These are phyloP conservation scores for Exophiala oligosperma DNA, from an alignment of 2,329 filamentous ascomycete species.

Conservation along the genomic window DNA sequence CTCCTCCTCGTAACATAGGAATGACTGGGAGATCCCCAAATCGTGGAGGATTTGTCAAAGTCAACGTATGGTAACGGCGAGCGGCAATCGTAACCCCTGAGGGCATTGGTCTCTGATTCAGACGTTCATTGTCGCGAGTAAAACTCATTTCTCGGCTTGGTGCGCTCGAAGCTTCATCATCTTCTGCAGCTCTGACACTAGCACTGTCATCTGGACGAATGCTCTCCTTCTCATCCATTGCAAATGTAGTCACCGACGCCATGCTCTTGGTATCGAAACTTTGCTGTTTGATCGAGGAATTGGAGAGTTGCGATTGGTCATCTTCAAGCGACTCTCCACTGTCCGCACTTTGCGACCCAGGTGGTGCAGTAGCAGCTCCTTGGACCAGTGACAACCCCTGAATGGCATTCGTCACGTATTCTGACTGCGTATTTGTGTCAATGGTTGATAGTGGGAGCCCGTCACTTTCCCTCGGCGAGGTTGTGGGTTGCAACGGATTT, in stretches of 20 bases:
- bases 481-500: conserved; percentile 1
- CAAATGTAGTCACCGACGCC: conserved; percentile 90
- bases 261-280: conserved; percentile 94
- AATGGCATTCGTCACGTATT: conserved; percentile 22
- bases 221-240: conserved; percentile 95
- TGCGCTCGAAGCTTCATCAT: conserved; percentile 70
- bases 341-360: conserved; percentile 21
- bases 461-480: conserved; percentile 2
- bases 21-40: conserved; percentile 28
- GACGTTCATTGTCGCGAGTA: conserved; percentile 15
- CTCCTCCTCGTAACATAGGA: conserved; percentile 20
- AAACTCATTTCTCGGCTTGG: conserved; percentile 21
- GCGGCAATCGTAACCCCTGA: conserved; percentile 26
- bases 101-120: background rate
- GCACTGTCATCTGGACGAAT: conserved; percentile 93
- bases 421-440: conserved; percentile 13
- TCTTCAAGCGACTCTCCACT: conserved; percentile 39
- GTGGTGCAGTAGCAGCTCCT: conserved; percentile 3
- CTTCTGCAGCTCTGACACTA: conserved; percentile 85
- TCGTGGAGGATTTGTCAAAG: conserved; percentile 28
- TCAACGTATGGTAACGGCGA: conserved; percentile 27
- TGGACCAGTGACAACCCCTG: conserved; percentile 23
- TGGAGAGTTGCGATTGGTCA: conserved; percentile 53
- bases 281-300: conserved; percentile 74
- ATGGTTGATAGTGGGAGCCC: conserved; percentile 4